These are phyloP conservation scores for Alternaria triticimaculans DNA, from an alignment of 2,329 filamentous ascomycete species.

Conservation along the genomic window DNA sequence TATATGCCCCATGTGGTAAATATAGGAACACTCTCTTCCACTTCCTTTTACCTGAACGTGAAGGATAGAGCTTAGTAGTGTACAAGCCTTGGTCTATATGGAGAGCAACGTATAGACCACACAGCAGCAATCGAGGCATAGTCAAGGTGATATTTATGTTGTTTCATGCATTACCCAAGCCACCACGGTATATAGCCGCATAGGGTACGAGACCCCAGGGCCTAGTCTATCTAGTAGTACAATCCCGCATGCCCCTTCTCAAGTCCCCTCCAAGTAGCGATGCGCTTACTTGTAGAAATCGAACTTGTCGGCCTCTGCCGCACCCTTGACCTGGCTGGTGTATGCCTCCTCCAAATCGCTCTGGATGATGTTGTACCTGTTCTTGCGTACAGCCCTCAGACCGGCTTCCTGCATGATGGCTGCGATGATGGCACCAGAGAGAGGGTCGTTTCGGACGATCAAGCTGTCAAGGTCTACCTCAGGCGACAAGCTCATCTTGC, in stretches of 20 bases:
- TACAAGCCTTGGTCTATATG: background rate
- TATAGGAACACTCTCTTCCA: background rate
- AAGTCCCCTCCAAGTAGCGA: background rate
- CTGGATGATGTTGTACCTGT: constrained; percentile 99
- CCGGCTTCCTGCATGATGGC: constrained; percentile 99
- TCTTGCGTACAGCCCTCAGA: constrained; percentile 91
- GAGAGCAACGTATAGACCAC: background rate
- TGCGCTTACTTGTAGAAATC: constrained; percentile 64
- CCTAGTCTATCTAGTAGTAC: constrained; percentile 30
- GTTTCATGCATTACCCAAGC: background rate
- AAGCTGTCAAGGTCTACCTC: constrained; percentile 96
- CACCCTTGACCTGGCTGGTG: constrained; percentile 92
- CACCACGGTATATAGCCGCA: background rate
- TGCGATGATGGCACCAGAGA: constrained; percentile 94
- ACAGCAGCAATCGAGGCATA: background rate
- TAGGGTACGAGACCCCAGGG: background rate
- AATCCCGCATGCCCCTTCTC: constrained; percentile 14
- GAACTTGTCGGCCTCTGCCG: constrained; percentile 74
- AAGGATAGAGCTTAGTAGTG: background rate
- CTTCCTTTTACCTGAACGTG: background rate
- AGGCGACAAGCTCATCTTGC: constrained; percentile 95
- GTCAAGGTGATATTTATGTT: background rate
- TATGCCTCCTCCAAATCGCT: constrained; percentile 96
- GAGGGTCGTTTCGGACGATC: constrained; percentile 94
- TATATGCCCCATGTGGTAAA: too few species aligned